Conservation (phyloP, 139 green algal genomes). For the Trebouxia sp. region DNA sequence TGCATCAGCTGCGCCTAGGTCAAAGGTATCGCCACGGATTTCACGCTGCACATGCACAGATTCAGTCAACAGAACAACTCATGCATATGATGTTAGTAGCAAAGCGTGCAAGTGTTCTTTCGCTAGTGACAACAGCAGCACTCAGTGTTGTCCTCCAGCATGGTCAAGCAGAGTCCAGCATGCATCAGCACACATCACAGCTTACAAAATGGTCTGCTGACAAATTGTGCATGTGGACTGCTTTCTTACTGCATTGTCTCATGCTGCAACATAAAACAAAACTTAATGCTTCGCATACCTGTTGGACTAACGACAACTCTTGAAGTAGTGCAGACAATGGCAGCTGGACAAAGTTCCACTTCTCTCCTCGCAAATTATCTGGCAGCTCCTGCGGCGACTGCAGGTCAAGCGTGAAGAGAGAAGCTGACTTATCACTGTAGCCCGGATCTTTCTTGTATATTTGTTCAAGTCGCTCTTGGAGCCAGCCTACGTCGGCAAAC, state of each 20-base stretch:
- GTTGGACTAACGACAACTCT: slow-evolving; percentile 62
- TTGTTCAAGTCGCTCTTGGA: slow-evolving; percentile 83
- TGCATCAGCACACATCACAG: not conserved
- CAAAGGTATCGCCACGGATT: slow-evolving; percentile 70
- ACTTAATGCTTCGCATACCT: no score
- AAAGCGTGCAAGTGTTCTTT: no score
- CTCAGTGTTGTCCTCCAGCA: no score
- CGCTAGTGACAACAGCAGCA: no score
- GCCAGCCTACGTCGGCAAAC: slow-evolving; percentile 61
- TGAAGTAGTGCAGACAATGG: slow-evolving; percentile 73
- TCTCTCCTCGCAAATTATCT: slow-evolving; percentile 91
- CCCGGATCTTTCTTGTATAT: slow-evolving; percentile 88
- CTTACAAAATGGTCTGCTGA: not conserved
- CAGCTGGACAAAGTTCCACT: slow-evolving; percentile 98
- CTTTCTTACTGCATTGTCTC: no score
- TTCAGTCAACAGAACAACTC: no score
- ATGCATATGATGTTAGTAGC: no score
- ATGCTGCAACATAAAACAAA: no score
- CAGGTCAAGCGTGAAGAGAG: slow-evolving; percentile 84
- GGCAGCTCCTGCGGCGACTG: slow-evolving; percentile 82
- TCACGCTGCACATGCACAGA: slow-evolving; percentile 26
- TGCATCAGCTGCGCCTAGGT: slow-evolving; percentile 41
- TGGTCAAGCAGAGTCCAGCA: not conserved
- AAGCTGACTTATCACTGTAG: slow-evolving; percentile 78
- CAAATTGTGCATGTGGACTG: no score